Conservation (phyloP, 75 land plant genomes). For the Selaginella tamariscina region DNA sequence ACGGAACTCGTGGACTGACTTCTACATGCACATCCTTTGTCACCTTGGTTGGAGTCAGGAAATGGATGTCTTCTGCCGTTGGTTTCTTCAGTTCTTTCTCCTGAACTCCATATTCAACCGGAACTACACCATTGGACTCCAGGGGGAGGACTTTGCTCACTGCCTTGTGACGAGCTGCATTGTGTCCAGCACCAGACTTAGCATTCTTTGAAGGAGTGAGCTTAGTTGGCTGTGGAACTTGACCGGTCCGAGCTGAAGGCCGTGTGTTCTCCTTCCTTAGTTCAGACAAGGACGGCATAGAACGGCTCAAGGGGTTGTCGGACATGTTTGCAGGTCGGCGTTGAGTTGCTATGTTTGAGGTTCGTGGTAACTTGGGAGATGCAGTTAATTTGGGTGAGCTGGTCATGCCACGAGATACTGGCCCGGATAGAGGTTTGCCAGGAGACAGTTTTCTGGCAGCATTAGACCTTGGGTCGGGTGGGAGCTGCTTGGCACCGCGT, state of each 20-base stretch:
- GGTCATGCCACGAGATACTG: not conserved
- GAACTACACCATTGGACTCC: conserved; percentile 6
- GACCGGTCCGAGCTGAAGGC: conserved; percentile 18
- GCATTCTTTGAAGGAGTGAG: conserved; percentile 5
- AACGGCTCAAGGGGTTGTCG: conserved; percentile 56
- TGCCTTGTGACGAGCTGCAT: not conserved
- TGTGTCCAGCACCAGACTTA: not conserved
- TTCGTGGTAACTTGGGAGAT: not conserved
- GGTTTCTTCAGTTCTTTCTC: not conserved
- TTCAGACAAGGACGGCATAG: conserved; percentile 59
- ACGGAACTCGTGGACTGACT: not conserved
- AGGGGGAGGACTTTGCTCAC: not conserved
- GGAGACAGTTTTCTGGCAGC: not conserved
- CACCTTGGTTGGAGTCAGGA: not conserved
- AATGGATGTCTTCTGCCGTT: not conserved
- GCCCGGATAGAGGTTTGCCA: not conserved
- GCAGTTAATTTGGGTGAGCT: not conserved
- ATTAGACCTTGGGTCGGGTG: conserved; percentile 4
- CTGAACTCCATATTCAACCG: not conserved
- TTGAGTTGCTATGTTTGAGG: not conserved
- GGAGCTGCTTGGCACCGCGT: not conserved
- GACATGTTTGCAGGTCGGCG: not conserved
- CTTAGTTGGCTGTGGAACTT: conserved; percentile 6
- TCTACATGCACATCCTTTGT: not conserved
- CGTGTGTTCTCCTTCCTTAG: conserved; percentile 43